phyloP scores from a whole-genome alignment of 1,284 basidiomycete genomes.

The Ceratobasidium sp. region DNA sequence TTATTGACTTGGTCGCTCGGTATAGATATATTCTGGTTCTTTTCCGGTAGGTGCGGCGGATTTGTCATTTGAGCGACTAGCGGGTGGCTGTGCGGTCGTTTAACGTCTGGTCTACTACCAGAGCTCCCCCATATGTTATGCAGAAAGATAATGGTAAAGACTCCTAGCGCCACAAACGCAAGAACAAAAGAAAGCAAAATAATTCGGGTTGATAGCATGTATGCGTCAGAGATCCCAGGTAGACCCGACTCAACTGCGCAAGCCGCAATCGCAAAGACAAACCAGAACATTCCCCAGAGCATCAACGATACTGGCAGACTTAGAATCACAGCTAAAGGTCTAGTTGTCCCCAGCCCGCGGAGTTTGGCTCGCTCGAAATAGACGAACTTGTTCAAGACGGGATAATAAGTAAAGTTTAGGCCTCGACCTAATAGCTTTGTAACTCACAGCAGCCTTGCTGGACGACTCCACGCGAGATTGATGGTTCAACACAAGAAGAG shows the following conservation, averaged over 20 bases:
- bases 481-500: neutral
- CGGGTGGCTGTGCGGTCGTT: too few relatives aligned
- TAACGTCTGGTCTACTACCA: too few relatives aligned
- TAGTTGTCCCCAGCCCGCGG: conserved; percentile 1
- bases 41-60: too few relatives aligned
- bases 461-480: conserved; percentile 5
- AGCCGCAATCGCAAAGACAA: neutral
- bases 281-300: conserved; percentile 28
- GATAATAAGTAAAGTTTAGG: neutral
- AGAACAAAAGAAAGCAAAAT: neutral
- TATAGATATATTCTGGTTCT: too few relatives aligned
- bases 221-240: neutral
- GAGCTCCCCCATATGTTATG: neutral
- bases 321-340: conserved; percentile 7
- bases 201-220: neutral
- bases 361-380: conserved; percentile 14
- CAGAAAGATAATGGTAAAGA: neutral
- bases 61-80: neutral
- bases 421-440: neutral
- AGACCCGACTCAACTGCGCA: neutral
- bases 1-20: too few relatives aligned
- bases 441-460: conserved; percentile 3
- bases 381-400: neutral
- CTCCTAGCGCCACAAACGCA: neutral
- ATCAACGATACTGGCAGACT: conserved; percentile 4